phyloP scores from a whole-genome alignment of 352 stramenopile species.

The Pythium aristosporum region DNA sequence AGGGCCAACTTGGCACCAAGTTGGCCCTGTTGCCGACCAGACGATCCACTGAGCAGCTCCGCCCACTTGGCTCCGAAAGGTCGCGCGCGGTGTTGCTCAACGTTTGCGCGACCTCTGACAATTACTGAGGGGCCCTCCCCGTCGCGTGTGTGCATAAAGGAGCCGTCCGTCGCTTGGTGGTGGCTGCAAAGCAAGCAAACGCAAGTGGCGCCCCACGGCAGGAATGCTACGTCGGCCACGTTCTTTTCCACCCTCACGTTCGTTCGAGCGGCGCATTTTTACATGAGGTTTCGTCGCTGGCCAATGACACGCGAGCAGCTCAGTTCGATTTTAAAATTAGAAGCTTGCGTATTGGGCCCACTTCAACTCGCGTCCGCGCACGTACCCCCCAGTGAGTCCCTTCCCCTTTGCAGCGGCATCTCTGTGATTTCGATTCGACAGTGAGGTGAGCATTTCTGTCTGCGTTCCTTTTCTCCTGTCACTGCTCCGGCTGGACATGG shows the following conservation, averaged over 20 bases:
- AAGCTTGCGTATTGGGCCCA: background rate
- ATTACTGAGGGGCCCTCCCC: constrained; percentile 2
- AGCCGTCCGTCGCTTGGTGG: background rate
- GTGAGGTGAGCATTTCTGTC: too few relatives aligned
- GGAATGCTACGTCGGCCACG: too few relatives aligned
- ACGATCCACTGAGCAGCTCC: constrained; percentile 2
- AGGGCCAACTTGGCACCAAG: too few relatives aligned
- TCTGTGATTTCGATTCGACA: background rate
- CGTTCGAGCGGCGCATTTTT: background rate
- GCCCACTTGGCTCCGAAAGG: background rate
- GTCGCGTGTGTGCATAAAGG: constrained; percentile 5
- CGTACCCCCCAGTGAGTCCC: constrained; percentile 6
- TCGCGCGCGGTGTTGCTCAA: background rate
- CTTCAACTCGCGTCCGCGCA: constrained; percentile 19
- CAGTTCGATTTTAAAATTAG: constrained; percentile 12
- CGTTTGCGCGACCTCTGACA: background rate
- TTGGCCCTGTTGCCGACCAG: background rate
- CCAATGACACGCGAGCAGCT: background rate
- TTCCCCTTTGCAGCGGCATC: background rate
- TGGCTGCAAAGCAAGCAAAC: background rate
- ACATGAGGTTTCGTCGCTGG: background rate
- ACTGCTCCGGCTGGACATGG: constrained; percentile 40
- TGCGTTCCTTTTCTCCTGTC: background rate
- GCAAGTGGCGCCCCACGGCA: background rate
- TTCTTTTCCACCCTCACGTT: background rate